Evolutionary conservation across 441 rosid genomes (phyloP), one percentile per base, ranked within the genome.

Genomic region (Adansonia madagascariensis): DNA sequence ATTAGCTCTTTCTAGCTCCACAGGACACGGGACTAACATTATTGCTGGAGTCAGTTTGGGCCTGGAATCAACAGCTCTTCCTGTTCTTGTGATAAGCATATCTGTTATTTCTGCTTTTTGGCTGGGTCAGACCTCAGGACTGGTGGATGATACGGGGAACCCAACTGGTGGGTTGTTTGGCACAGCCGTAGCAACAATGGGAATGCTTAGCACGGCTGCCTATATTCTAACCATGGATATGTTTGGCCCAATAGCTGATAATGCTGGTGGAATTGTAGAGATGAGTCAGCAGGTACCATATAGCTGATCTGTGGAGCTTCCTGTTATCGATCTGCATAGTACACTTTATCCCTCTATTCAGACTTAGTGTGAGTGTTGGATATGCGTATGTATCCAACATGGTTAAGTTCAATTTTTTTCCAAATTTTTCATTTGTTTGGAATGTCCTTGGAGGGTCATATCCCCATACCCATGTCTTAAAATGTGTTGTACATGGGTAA

Each of bases 201-300:
- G 99, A 85, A 96, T 96, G 99, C 99, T 96, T 50, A 96, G 98
- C 80, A 92, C 99, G 49, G 98, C 99, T 81, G 98, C 96, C 71
- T 96, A 94, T 88, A 92, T 96, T 82, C 97, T 96, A 75, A 96
- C 99, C 18, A 96, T 96, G 99, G 99, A 96, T 88, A 96, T 96
- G 99, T 96, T 96, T 86, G 99, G 98, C 76, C 99, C 98, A 57
- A 92, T 96, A 82, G 98, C 99, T 83, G 99, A 96, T 86, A 96
- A 96, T 82, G 99, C 98, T 84, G 98, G 99, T 86, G 99, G 99
- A 76, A 94, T 96, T 82, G 98, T 94, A 9, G 99, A 96, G 93
- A 94, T 96, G 99, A 94, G 98, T 87, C 98, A 92, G 83, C 99
- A 94, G 98, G 99, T 96, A 84, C 39, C 49, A 44, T 73, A 63